Percentiles rank a stretch among this genome's conserved stretches.
phyloP scores from a whole-genome alignment of 2,329 filamentous ascomycete species.

The Cercospora zeina region DNA sequence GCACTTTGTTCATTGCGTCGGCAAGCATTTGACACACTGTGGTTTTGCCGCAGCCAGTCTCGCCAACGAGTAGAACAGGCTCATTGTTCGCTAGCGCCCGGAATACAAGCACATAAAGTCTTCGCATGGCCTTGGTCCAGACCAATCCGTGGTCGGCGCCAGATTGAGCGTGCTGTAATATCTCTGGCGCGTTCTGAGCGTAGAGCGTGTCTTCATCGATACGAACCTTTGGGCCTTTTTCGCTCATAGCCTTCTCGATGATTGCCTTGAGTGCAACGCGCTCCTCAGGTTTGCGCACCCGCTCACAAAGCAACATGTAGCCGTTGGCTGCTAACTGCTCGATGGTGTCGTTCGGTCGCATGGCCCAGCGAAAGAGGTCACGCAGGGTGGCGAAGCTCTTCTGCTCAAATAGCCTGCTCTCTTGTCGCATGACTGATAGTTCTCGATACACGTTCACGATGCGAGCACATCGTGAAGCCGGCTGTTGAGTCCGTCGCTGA shows the following conservation, averaged over 20 bases:
- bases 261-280: conserved; percentile 78
- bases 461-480: conserved; percentile 83
- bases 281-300: conserved; percentile 89
- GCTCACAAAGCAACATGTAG: conserved; percentile 93
- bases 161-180: conserved; percentile 39
- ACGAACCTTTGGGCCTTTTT: conserved; percentile 59
- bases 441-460: conserved; percentile 95
- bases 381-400: conserved; percentile 95
- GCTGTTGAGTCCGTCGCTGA: conserved; percentile 82
- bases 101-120: conserved; percentile 85
- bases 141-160: conserved; percentile 68
- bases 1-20: conserved; percentile 70
- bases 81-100: conserved; percentile 86
- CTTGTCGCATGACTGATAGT: conserved; percentile 84
- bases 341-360: conserved; percentile 78
- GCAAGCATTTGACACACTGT: conserved; percentile 92
- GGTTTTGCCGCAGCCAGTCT: conserved; percentile 97
- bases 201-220: conserved; percentile 77
- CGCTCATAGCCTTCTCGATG: conserved; percentile 83
- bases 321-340: conserved; percentile 89
- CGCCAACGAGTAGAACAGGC: conserved; percentile 89
- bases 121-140: conserved; percentile 93
- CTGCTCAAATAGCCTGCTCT: conserved; percentile 89
- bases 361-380: conserved; percentile 94
- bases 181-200: conserved; percentile 47